Evolutionary conservation across 108 stramenopile species (phyloP).

Genomic region (Pseudonitzschia delicatissima): DNA sequence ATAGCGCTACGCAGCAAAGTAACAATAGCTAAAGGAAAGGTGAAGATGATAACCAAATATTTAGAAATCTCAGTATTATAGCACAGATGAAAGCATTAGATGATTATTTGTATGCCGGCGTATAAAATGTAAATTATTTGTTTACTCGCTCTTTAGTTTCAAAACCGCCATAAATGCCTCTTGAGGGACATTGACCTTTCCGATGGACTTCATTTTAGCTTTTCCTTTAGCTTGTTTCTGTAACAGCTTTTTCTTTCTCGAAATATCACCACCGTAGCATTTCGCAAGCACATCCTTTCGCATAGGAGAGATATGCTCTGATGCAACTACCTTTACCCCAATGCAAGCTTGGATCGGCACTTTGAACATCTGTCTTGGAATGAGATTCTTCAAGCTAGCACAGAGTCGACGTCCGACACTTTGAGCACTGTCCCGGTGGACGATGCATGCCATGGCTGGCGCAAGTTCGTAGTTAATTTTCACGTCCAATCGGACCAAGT

Average conservation of each 20-base stretch:
- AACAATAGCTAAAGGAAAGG: background rate
- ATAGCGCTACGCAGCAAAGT: background rate
- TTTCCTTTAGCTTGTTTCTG: conserved; percentile 99
- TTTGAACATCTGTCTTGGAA: conserved; percentile 98
- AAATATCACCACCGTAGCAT: conserved; percentile 98
- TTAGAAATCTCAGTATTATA: too few species aligned
- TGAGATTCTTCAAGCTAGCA: conserved; percentile 87
- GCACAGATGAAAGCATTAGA: too few species aligned
- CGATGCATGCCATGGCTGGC: conserved; percentile 90
- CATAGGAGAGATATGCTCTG: conserved; percentile 88
- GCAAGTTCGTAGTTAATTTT: conserved; percentile 96
- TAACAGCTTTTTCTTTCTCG: conserved; percentile 97
- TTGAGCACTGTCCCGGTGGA: conserved; percentile 91
- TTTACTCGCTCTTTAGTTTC: conserved; percentile 49
- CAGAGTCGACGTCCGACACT: conserved; percentile 74
- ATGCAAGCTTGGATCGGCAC: conserved; percentile 93
- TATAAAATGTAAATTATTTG: background rate
- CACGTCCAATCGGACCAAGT: conserved; percentile 94
- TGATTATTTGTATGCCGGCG: too few species aligned
- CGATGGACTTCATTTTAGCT: conserved; percentile 98
- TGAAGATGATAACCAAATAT: background rate
- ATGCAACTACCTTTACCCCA: conserved; percentile 91
- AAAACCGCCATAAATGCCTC: conserved; percentile 98
- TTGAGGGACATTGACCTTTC: conserved; percentile 97
- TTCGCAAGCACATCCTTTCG: conserved; percentile 99